Percentiles rank a stretch among this genome's conserved stretches.
phyloP scores from a whole-genome alignment of 2,329 filamentous ascomycete species.

The Hymenoscyphus scutula region DNA sequence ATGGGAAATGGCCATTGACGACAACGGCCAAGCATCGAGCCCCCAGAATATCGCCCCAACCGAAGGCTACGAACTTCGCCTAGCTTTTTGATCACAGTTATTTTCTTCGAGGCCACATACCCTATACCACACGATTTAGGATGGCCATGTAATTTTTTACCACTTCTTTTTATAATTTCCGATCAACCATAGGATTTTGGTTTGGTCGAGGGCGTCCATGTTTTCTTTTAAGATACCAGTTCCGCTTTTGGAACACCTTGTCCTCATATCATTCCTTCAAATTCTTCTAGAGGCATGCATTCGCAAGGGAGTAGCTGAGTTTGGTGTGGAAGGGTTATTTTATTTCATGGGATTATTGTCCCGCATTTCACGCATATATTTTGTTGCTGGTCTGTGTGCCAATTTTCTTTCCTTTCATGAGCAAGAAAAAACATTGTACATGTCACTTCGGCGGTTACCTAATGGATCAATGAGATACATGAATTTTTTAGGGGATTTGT shows the following conservation, averaged over 20 bases:
- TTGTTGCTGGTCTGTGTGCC: neutral
- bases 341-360: neutral
- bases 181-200: neutral
- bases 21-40: slow-evolving; percentile 29
- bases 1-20: slow-evolving; percentile 61
- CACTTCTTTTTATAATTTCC: neutral
- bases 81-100: slow-evolving; percentile 35
- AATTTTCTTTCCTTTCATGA: neutral
- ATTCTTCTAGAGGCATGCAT: slow-evolving; percentile 11
- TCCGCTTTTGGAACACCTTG: slow-evolving; percentile 11
- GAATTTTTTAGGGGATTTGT: slow-evolving; percentile 6
- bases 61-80: slow-evolving; percentile 36
- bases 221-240: slow-evolving; percentile 15
- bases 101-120: slow-evolving; percentile 19
- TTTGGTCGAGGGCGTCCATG: slow-evolving; percentile 1
- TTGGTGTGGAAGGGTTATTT: slow-evolving; percentile 7
- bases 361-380: slow-evolving; percentile 6
- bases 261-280: slow-evolving; percentile 5
- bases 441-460: neutral
- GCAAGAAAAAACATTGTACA: neutral
- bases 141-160: slow-evolving; percentile 35
- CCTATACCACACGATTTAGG: slow-evolving; percentile 28
- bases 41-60: slow-evolving; percentile 28
- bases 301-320: slow-evolving; percentile 3
- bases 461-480: slow-evolving; percentile 11